Evolutionary conservation across 371 early-diverging fungal genomes (phyloP).

Genomic region (Syncephalastrum monosporum): DNA sequence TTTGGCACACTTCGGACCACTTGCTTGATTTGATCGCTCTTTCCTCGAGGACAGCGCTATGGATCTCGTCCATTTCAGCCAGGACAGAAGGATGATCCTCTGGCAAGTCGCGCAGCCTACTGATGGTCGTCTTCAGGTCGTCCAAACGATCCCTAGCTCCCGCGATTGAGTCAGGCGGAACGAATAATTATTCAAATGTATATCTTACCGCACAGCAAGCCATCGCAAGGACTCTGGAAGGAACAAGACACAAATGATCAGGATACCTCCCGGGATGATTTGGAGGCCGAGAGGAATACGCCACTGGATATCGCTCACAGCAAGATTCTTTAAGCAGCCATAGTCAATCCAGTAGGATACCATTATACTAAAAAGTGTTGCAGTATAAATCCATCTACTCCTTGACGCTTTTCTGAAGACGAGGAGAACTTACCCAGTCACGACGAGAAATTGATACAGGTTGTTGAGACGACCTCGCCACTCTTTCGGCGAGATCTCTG

Average conservation of each 20-base stretch:
- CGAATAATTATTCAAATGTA: no score
- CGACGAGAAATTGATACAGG: conserved; percentile 47
- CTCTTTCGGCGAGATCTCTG: conserved; percentile 42
- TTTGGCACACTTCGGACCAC: conserved; percentile 48
- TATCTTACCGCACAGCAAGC: conserved; percentile 41
- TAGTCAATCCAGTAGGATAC: conserved; percentile 50
- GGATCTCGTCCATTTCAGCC: conserved; percentile 52
- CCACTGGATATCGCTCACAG: conserved; percentile 31
- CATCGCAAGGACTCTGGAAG: conserved; percentile 69
- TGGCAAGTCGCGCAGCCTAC: conserved; percentile 45
- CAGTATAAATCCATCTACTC: no score
- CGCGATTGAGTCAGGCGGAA: no score
- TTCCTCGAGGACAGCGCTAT: conserved; percentile 42
- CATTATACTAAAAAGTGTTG: conserved; percentile 33
- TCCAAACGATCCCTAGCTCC: conserved; percentile 28
- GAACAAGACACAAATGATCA: conserved; percentile 52
- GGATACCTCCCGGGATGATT: conserved; percentile 52
- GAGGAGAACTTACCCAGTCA: not conserved
- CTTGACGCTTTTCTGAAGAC: no score
- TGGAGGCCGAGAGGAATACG: conserved; percentile 45
- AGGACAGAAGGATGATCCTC: conserved; percentile 41
- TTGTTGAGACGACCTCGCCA: conserved; percentile 47
- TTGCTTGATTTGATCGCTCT: conserved; percentile 39
- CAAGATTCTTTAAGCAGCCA: conserved; percentile 30
- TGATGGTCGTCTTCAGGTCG: conserved; percentile 45